Base-by-base conservation (phyloP, 345 rosid species). In the Ceriops tagal region DNA sequence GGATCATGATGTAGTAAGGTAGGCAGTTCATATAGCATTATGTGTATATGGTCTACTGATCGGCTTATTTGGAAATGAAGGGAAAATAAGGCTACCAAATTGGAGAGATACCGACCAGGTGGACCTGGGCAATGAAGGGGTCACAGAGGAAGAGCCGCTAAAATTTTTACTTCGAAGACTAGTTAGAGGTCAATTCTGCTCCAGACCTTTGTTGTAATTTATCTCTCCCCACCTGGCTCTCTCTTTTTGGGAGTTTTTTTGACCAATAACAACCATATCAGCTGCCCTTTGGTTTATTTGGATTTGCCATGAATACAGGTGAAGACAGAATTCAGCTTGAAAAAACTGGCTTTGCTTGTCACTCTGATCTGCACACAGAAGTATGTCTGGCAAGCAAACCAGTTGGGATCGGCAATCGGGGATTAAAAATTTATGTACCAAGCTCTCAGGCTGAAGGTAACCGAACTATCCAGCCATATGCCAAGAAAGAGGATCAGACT, bases 281-380 rank as follows among this genome's bases (percentile, higher is more conserved):
- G 49, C 5, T 43, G 49, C 18, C 8, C 49, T 43, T 13, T 43
- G 49, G 4, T 13, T 43, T 13, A 2, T 3, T 11, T 13, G 49
- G 49, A 13, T 13, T 5, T 43, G 49, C 18, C 11, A 43, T 37
- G 46, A 65, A 8, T 8, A 27, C 73, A 73, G 84, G 80, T 37
- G 82, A 78, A 19, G 82, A 81, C 21, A 68, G 61, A 56, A 22
- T 31, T 13, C 61, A 70, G 68, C 73, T 81, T 3, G 69, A 73
- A 20, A 3, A 28, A 18, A 49, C 30, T 3, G 84, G 80, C 30
- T 78, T 78, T 52, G 61, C 78, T 24, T 78, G 82, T 73, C 77
- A 75, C 10, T 27, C 66, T 15, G 82, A 75, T 53, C 16, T 49
- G 18, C 73, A 81, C 53, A 28, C 71, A 8, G 73, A 78, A 16